Evolutionary conservation across 2,329 filamentous ascomycete species (phyloP), one percentile per base, ranked within the genome.

Genomic region (Zymoseptoria tritici): DNA sequence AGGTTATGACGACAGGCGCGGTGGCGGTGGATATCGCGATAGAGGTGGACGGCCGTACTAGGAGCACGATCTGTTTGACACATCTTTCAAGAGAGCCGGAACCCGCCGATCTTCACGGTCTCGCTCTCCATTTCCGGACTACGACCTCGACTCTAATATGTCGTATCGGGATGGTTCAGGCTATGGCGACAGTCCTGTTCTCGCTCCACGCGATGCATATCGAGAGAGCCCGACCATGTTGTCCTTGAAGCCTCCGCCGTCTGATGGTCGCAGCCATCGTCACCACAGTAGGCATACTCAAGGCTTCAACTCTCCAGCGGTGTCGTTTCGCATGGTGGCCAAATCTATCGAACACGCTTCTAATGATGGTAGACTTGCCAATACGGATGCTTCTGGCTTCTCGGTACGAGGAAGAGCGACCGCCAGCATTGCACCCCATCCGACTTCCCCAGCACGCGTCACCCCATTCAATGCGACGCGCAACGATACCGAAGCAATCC

Each of bases 1-100:
- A 36, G 67, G 62, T 21, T 63, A 64, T 20, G 55, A 64, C 13
- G 67, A 67, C 20, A 61, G 63, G 42, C 58, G 62, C 46, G 66
- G 67, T 11, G 70, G 70, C 31, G 64, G 68, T 56, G 68, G 67
- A 2, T 67, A 67, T 56, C 57, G 67, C 21, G 67, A 70, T 20
- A 57, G 69, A 57, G 62, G 68, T 51, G 65, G 67, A 29, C 65
- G 70, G 49, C 63, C 67, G 56, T 69, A 70, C 57, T 70, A 61
- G 56, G 42, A 59, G 55, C 49, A 46, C 46, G 57, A 54, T n/a
- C 31, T 20, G 50, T 57, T 52, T 31, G 22, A 46, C 36, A 46
- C 36, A 16, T 46, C 36, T 46, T 46, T 46, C 36, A 46, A n/a
- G 16, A 46, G 36, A 46, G 36, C 36, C 16, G 16, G 13, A 46